Evolutionary conservation across 345 rosid species (phyloP), one percentile per base, ranked within the genome.

Genomic region (Rhizophora apiculata): DNA sequence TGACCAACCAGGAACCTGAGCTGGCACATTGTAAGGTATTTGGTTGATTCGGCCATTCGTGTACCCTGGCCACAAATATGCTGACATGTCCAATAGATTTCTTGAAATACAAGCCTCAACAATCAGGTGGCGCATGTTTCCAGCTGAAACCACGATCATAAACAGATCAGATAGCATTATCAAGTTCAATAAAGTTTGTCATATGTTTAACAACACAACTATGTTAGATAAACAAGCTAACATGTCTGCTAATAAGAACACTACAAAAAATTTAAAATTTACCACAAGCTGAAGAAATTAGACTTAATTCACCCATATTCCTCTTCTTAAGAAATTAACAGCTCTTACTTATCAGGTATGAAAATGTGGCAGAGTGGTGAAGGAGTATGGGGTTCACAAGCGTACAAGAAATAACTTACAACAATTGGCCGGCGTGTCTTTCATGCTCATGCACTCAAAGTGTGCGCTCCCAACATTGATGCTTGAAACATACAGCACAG

Each of bases 101-200:
- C 96, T 90, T 9, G 97, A 83, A 74, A 95, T 92, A 71, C 99
- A 95, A 64, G 97, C 96, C 84, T 90, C 99, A 72, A 95, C 96
- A 67, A 95, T 86, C 70, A 95, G 87, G 85, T 95, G 99, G 29
- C 88, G 83, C 99, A 95, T 76, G 87, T 90, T 90, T 68, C 96
- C 99, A 79, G 88, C 99, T 95, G 86, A 49, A 4, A 51, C 53
- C 21, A 57, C 62, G 32, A 64, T 51, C 69, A 85, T 26, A 58
- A 46, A 60, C 49, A 3, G 49, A 43, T 43, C 49, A 43, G 49
- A 43, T 43, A 13, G 49, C 49, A 13, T 13, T 43, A 43, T 43
- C 49, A 43, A 43, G 49, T 43, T 43, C 49, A 43, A 43, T 43
- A 43, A 43, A 43, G 19, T 43, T 43, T 43, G 49, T 15, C 18